Evolutionary conservation across 495 filamentous ascomycete genomes (phyloP), one percentile per base, ranked within the genome.

Genomic region (Hypoxylon rickii): DNA sequence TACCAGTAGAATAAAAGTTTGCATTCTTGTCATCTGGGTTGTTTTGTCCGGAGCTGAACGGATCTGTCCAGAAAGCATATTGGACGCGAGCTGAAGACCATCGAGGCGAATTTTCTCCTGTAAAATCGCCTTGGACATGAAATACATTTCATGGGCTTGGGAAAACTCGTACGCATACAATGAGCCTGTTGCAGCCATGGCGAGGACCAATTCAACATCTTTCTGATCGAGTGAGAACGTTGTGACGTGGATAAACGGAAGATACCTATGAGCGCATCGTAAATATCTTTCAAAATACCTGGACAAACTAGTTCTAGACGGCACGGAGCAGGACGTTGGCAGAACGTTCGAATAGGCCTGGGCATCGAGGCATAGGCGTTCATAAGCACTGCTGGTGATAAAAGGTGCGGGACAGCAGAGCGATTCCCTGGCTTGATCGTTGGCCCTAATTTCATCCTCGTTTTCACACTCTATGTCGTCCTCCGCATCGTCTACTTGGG

Each of bases 271-370:
- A 38, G 78, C 44, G 1, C 76, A 76, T 26, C 77, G 79, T 19
- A 80, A 73, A 52, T 80, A 80, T 16, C 71, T 75, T 18, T 76
- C 76, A 50, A 78, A 74, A 43, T 78, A 79, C 16, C 76, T 71
- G 42, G 75, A 75, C 31, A 80, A 49, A 0, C 72, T 68, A 54
- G 78, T 74, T 16, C 73, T 73, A 20, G 78, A 76, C 12, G 76
- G 76, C 12, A 79, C 71, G 20, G 74, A 67, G 55, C 80, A 82
- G 5, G 66, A 70, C 21, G 72, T 75, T 17, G 79, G 78, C 26
- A 82, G 70, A 39, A 80, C 67, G 55, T 70, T 70, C 19, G 74
- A 70, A 47, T 80, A 81, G 18, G 77, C 75, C 26, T 77, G 74
- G 3, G 81, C 70, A 42, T 77, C 77, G 4, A 69, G 61, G 15